Conservation (phyloP, 2,329 filamentous ascomycete genomes). For the Fusarium bactridioides region DNA sequence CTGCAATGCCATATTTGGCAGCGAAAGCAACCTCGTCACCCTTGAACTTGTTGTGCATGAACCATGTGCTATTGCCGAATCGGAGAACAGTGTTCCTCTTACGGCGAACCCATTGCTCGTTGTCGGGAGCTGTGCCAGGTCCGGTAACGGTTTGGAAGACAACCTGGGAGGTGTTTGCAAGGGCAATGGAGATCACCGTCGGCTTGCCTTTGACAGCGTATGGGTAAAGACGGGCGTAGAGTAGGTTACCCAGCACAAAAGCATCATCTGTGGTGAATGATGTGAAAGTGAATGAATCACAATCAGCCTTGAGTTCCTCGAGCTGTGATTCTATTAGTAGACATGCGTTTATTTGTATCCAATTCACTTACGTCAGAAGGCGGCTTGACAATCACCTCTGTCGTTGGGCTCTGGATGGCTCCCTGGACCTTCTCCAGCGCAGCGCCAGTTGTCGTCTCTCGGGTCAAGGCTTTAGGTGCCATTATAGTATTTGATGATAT, state of each 20-base stretch:
- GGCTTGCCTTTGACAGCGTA: conserved; percentile 50
- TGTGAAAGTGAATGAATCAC: conserved; percentile 54
- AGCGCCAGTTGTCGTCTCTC: conserved; percentile 13
- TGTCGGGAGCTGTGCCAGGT: conserved; percentile 73
- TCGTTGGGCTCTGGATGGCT: conserved; percentile 20
- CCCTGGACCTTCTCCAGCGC: conserved; percentile 35
- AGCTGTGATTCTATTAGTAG: conserved; percentile 33
- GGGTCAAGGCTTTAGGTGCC: conserved; percentile 25
- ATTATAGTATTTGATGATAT: neutral
- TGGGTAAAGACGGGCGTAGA: conserved; percentile 68
- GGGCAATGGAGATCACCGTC: conserved; percentile 70
- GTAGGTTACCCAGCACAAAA: conserved; percentile 69
- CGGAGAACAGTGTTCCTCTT: conserved; percentile 77
- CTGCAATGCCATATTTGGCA: conserved; percentile 69
- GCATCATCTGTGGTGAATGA: conserved; percentile 71
- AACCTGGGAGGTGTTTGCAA: conserved; percentile 65
- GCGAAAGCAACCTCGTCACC: conserved; percentile 72
- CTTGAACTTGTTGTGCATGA: conserved; percentile 71
- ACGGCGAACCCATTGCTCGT: conserved; percentile 73
- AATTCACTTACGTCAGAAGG: conserved; percentile 30
- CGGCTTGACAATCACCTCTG: conserved; percentile 26
- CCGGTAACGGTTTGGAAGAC: conserved; percentile 76
- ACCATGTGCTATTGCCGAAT: conserved; percentile 75
- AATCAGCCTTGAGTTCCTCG: conserved; percentile 44
- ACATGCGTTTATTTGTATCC: neutral